A percentile compares a stretch with the other conserved stretches of the same genome.
phyloP scores from a whole-genome alignment of 78 protist species.

The Creolimax fragrantissima region DNA sequence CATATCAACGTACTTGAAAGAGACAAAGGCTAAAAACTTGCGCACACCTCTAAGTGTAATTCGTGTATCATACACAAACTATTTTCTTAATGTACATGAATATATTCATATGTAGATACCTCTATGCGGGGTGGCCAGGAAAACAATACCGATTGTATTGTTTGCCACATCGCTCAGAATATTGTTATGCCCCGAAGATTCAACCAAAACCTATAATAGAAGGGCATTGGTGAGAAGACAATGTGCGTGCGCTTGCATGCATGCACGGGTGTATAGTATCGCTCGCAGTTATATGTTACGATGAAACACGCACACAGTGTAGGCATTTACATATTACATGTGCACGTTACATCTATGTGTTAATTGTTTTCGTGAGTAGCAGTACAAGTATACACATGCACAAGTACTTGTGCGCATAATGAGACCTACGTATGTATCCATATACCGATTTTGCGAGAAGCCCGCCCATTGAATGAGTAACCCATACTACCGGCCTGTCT shows the following conservation, averaged over 20 bases:
- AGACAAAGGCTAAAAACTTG: too few species aligned
- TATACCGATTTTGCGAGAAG: conserved; percentile 11
- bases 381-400: not conserved
- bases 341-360: not conserved
- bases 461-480: conserved; percentile 33
- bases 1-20: too few species aligned
- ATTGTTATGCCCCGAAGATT: not conserved
- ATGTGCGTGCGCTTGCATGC: too few species aligned
- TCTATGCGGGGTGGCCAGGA: not conserved
- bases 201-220: not conserved
- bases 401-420: not conserved
- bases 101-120: not conserved
- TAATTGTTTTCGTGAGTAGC: not conserved
- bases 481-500: not conserved
- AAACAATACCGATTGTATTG: not conserved
- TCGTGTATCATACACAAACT: too few species aligned
- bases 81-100: too few species aligned
- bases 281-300: too few species aligned
- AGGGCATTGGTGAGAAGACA: too few species aligned
- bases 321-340: too few species aligned
- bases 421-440: not conserved
- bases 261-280: too few species aligned
- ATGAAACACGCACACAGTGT: too few species aligned
- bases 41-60: too few species aligned
- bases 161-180: not conserved